A percentile compares a stretch with the other conserved stretches of the same genome.
Conservation (phyloP, 73 alveolate genomes). For the Paramecium tetraurelia region DNA sequence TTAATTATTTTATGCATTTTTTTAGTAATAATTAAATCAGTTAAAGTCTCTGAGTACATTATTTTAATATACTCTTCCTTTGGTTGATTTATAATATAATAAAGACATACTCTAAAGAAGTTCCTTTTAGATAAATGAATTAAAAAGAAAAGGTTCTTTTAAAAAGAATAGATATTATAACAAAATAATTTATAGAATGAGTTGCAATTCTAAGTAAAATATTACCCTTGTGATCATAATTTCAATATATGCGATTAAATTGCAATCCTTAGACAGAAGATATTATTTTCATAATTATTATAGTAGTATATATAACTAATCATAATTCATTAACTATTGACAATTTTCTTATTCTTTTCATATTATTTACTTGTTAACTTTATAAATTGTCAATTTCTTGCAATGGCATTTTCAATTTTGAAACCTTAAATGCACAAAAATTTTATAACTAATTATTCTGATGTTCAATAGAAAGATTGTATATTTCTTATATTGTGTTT, state of each 20-base stretch:
- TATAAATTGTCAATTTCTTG: background rate
- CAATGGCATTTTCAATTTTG: background rate
- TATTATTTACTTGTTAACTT: background rate
- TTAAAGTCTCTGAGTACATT: background rate
- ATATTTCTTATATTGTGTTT: background rate
- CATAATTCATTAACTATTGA: background rate
- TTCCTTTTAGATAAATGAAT: too few species aligned
- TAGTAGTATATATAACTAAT: background rate
- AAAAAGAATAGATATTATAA: too few species aligned
- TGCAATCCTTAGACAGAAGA: background rate
- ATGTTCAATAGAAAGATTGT: background rate
- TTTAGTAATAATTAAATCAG: background rate
- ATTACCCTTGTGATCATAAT: background rate
- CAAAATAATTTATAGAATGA: too few species aligned
- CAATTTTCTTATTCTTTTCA: constrained; percentile 5
- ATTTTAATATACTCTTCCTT: too few species aligned
- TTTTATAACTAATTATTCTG: background rate
- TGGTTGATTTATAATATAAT: too few species aligned
- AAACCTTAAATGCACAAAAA: background rate
- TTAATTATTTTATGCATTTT: too few species aligned
- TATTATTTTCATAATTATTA: background rate
- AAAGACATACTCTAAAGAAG: too few species aligned
- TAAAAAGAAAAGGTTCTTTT: too few species aligned
- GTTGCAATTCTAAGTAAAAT: too few species aligned
- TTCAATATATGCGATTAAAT: background rate